A percentile compares a stretch with the other conserved stretches of the same genome.
Conservation (phyloP, 768 basidiomycete genomes). For the Auriscalpium vulgare region DNA sequence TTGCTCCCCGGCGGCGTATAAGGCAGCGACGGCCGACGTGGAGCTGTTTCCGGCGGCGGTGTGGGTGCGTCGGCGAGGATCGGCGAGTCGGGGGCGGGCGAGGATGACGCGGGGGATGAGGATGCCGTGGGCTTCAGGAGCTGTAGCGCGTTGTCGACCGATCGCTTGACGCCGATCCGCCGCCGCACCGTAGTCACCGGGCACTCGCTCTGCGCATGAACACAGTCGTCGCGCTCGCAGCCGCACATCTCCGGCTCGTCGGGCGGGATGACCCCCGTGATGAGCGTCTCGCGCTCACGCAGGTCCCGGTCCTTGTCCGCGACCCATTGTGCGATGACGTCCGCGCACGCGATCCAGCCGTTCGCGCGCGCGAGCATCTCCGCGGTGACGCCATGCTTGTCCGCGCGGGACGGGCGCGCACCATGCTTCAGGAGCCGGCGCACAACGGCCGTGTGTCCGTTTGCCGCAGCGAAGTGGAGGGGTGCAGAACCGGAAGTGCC, state of each 20-base stretch:
- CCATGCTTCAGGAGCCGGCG: conserved; percentile 77
- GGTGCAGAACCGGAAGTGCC: conserved; percentile 88
- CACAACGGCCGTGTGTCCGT: conserved; percentile 78
- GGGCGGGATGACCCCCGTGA: conserved; percentile 6
- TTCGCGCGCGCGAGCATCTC: conserved; percentile 75
- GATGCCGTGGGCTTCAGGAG: not conserved
- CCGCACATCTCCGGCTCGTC: not conserved
- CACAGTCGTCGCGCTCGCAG: not conserved
- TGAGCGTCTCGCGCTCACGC: conserved; percentile 34
- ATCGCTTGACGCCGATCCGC: not conserved
- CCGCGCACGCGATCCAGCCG: conserved; percentile 73
- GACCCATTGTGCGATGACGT: conserved; percentile 60
- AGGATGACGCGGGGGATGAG: not conserved
- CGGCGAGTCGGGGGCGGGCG: conserved; percentile 6
- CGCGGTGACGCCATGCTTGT: conserved; percentile 90
- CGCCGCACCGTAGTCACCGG: not conserved
- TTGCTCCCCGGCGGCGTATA: not conserved
- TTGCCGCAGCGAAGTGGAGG: conserved; percentile 94
- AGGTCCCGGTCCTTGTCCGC: conserved; percentile 56
- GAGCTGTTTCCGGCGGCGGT: not conserved
- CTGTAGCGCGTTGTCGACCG: not conserved
- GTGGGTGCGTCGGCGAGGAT: not conserved
- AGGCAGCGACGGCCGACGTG: conserved; percentile 5
- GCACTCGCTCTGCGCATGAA: not conserved
- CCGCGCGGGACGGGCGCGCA: conserved; percentile 70